Evolutionary conservation across 1,284 basidiomycete genomes (phyloP).

Genomic region (Porogramme epimiltina): DNA sequence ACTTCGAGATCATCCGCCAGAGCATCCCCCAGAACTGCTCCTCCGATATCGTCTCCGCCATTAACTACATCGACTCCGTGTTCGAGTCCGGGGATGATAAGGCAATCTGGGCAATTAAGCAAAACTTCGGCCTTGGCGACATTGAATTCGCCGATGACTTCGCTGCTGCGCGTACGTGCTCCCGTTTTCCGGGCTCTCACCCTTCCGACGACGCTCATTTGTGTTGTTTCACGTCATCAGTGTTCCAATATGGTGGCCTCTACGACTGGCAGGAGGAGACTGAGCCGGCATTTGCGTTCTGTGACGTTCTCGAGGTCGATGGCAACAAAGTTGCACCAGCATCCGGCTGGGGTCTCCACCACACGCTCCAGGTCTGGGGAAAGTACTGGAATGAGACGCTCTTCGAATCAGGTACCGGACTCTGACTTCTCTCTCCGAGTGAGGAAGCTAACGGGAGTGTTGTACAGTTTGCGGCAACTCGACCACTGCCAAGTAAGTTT

Average conservation of each 20-base stretch:
- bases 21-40: conserved; percentile 75
- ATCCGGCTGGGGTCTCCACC: conserved; percentile 62
- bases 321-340: conserved; percentile 54
- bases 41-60: conserved; percentile 62
- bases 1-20: conserved; percentile 67
- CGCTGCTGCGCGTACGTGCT: conserved; percentile 48
- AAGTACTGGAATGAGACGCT: conserved; percentile 51
- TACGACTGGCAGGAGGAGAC: conserved; percentile 59
- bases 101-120: conserved; percentile 53
- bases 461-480: no score
- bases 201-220: conserved; percentile 25
- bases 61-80: conserved; percentile 58
- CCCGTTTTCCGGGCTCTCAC: background rate
- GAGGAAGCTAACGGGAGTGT: no score
- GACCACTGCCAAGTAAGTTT: no score
- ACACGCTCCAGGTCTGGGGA: conserved; percentile 64
- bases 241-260: conserved; percentile 29
- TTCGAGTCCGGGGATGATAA: conserved; percentile 44
- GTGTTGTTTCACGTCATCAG: conserved; percentile 24
- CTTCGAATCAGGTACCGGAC: no score
- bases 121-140: conserved; percentile 54
- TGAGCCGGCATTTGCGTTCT: conserved; percentile 61
- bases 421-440: no score
- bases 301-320: conserved; percentile 73
- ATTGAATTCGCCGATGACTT: conserved; percentile 68